These are phyloP conservation scores for Talaromyces sp. DNA, from an alignment of 2,329 filamentous ascomycete species.

Conservation along the genomic window DNA sequence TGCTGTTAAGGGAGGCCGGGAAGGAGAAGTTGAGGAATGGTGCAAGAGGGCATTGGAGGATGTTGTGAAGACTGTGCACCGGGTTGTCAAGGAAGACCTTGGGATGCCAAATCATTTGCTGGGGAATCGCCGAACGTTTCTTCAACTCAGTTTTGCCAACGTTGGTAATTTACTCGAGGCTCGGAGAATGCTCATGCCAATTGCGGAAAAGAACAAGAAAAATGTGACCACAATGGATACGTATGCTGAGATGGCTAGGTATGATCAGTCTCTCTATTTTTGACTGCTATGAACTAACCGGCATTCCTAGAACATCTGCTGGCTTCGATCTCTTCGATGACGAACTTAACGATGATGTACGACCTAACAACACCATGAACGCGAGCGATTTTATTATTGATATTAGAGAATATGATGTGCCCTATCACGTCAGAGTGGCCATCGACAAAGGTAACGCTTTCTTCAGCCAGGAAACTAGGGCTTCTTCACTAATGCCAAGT, in stretches of 20 bases:
- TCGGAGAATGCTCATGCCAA: conserved; percentile 75
- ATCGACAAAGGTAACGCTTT: conserved; percentile 72
- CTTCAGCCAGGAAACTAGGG: not conserved
- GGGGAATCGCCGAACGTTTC: conserved; percentile 81
- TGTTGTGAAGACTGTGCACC: conserved; percentile 70
- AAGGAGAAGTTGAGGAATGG: conserved; percentile 96
- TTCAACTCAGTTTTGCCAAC: conserved; percentile 83
- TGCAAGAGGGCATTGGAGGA: conserved; percentile 74
- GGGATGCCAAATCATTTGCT: conserved; percentile 93
- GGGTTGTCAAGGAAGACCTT: conserved; percentile 87
- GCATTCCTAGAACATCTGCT: conserved; percentile 59
- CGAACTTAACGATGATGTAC: conserved; percentile 76
- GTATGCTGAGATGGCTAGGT: conserved; percentile 93
- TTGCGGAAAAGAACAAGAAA: conserved; percentile 95
- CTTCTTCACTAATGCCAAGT: conserved; percentile 21
- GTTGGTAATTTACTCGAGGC: conserved; percentile 82
- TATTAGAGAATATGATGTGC: conserved; percentile 98
- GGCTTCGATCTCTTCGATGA: conserved; percentile 95
- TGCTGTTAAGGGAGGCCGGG: conserved; percentile 79
- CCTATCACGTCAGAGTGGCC: conserved; percentile 97
- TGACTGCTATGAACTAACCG: conserved; percentile 12
- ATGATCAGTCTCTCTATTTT: conserved; percentile 7
- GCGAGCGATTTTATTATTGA: conserved; percentile 97
- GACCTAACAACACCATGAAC: conserved; percentile 73
- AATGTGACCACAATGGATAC: conserved; percentile 96